Conservation (phyloP, 805 yeast species). For the Lipomyces sp. region DNA sequence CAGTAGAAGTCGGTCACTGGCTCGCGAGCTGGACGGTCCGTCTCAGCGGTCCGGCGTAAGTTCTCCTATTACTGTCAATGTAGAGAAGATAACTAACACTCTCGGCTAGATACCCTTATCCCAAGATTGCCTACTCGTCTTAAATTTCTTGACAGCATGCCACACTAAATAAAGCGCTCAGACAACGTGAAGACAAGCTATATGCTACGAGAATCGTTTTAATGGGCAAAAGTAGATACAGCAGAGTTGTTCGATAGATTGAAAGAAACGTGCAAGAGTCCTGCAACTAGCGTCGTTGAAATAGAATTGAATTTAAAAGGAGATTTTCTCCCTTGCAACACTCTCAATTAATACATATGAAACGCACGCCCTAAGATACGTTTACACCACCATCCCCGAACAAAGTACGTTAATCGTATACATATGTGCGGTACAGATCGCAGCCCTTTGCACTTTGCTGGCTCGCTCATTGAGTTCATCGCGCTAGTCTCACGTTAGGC, state of each 20-base stretch:
- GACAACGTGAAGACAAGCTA: neutral
- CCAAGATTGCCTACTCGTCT: conserved; percentile 32
- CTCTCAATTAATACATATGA: conserved; percentile 3
- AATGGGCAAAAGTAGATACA: neutral
- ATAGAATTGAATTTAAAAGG: neutral
- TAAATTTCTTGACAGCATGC: neutral
- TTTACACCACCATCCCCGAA: neutral
- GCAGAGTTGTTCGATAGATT: neutral
- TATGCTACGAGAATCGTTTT: neutral
- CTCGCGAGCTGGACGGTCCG: conserved; percentile 90
- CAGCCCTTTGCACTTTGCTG: neutral
- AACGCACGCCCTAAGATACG: neutral
- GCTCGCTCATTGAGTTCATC: neutral
- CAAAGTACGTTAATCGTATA: too few relatives aligned
- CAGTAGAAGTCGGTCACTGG: conserved; percentile 92
- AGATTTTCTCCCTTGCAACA: neutral
- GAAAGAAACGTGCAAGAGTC: neutral
- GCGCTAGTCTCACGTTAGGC: neutral
- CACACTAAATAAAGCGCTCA: neutral
- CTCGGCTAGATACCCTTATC: conserved; percentile 30
- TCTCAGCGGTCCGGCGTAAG: conserved; percentile 93
- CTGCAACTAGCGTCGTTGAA: neutral
- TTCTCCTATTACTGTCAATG: conserved; percentile 55
- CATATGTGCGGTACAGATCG: neutral
- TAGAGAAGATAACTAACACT: neutral